Percentiles rank a stretch among this genome's conserved stretches.
Evolutionary conservation across 331 rosid species (phyloP).

Genomic region (Pyracantha coccinea): DNA sequence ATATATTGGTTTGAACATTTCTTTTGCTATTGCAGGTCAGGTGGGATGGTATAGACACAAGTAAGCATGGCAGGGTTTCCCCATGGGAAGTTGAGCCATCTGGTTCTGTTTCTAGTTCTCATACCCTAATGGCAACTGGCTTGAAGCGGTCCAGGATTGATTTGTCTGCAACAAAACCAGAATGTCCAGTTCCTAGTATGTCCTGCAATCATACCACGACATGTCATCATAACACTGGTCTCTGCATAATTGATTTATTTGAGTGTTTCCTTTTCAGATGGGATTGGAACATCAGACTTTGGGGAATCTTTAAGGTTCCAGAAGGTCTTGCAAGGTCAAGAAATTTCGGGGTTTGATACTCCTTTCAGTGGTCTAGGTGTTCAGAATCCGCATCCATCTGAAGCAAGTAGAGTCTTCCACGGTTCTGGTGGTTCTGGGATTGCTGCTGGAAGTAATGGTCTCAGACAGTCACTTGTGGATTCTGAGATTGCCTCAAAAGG

Average conservation of each 20-base stretch:
- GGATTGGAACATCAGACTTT: conserved; percentile 83
- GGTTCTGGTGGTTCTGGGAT: conserved; percentile 50
- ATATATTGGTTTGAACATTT: neutral
- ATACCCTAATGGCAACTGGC: conserved; percentile 55
- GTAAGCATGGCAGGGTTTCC: conserved; percentile 84
- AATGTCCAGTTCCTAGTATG: conserved; percentile 73
- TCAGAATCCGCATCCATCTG: conserved; percentile 44
- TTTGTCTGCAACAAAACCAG: conserved; percentile 44
- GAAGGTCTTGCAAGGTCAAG: conserved; percentile 99
- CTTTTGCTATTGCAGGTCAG: conserved; percentile 49
- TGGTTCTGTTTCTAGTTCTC: conserved; percentile 53
- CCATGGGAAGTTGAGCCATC: conserved; percentile 98
- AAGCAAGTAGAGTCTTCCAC: conserved; percentile 61
- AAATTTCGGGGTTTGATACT: conserved; percentile 68
- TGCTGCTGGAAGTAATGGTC: conserved; percentile 42
- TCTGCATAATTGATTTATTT: conserved; percentile 8
- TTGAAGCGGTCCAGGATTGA: conserved; percentile 79
- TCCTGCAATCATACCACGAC: neutral
- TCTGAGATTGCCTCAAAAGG: conserved; percentile 56
- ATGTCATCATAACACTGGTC: neutral
- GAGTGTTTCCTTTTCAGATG: conserved; percentile 38
- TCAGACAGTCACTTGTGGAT: conserved; percentile 34
- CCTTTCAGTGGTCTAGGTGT: conserved; percentile 45
- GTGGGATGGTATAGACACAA: conserved; percentile 80
- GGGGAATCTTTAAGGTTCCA: conserved; percentile 93